Base-by-base conservation (phyloP, 257 asterid species). In the Mitragyna speciosa region DNA sequence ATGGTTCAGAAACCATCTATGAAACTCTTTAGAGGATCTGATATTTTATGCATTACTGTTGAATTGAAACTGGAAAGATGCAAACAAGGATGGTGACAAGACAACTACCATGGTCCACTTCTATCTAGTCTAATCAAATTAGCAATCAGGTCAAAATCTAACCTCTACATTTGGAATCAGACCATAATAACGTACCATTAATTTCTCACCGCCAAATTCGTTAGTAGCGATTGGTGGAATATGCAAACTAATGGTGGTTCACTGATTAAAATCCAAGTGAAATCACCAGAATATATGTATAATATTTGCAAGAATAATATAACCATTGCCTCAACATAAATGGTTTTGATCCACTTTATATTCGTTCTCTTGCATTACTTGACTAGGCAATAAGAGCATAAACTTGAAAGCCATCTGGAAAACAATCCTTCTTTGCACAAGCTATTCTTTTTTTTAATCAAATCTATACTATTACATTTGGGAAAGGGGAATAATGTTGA, bases 71-170 rank as follows among this genome's bases (percentile, higher is more conserved):
- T 48, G 36, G 12, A 36, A 75, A 73, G 70, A 70, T 69, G 63
- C 39, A 7, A 26, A 14, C 31, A 56, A 72, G 66, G 88, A 83
- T 76, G 16, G 70, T 9, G 89, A 85, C 85, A 51, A 76, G 84
- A 87, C 73, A 83, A 79, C 64, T 79, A 89, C 86, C 80, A 66
- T 17, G 9, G 28, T 30, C 36, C 14, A 81, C 28, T 70, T 31
- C 28, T 63, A 33, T 59, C 30, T 6, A 48, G 58, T 31, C 76
- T 39, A 76, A 69, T 76, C 74, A 72, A 58, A 43, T 78, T 48
- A 51, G 31, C 80, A 63, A 76, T 43, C 30, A 51, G 6, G 69
- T 80, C 82, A 63, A 83, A 76, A 16, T 54, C 70, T 80, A 65
- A 20, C 36, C 43, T 24, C 49, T 5, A 7, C 1, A 52, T 14